Percentiles rank a stretch among this genome's conserved stretches.
Conservation (phyloP, 1,284 basidiomycete species). For the Austroboletus olivaceoglutinosus region DNA sequence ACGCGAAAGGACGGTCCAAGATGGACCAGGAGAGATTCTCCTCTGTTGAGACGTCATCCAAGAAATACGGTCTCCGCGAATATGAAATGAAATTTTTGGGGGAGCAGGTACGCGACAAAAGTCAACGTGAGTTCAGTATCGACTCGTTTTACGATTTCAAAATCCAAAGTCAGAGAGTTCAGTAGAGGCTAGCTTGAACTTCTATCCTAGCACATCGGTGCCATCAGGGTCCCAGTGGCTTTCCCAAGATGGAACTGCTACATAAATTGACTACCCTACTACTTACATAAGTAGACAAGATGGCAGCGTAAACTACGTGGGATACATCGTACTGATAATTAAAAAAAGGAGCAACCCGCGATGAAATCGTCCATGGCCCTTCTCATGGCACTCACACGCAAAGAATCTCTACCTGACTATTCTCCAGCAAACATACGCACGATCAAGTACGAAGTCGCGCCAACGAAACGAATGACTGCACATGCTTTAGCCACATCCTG, state of each 20-base stretch:
- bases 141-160: neutral
- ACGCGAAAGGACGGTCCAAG: slow-evolving; percentile 28
- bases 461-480: slow-evolving; percentile 78
- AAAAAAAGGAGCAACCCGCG: neutral
- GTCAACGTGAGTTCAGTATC: neutral
- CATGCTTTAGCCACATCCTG: neutral
- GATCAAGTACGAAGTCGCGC: slow-evolving; percentile 75
- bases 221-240: neutral
- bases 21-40: slow-evolving; percentile 23
- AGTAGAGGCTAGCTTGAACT: too few relatives aligned
- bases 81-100: neutral
- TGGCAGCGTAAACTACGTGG: too few relatives aligned
- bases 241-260: neutral
- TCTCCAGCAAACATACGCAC: slow-evolving; percentile 83
- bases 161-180: too few relatives aligned
- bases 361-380: slow-evolving; percentile 9
- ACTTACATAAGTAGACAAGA: neutral
- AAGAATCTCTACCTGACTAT: slow-evolving; percentile 35
- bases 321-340: neutral
- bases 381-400: neutral
- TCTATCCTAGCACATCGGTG: too few relatives aligned
- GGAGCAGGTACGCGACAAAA: neutral
- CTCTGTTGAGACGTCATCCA: slow-evolving; percentile 4
- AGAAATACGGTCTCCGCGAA: neutral
- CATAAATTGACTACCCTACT: too few relatives aligned